These are phyloP conservation scores for Thielaviopsis punctulata DNA, from an alignment of 2,329 filamentous ascomycete species.

Conservation along the genomic window DNA sequence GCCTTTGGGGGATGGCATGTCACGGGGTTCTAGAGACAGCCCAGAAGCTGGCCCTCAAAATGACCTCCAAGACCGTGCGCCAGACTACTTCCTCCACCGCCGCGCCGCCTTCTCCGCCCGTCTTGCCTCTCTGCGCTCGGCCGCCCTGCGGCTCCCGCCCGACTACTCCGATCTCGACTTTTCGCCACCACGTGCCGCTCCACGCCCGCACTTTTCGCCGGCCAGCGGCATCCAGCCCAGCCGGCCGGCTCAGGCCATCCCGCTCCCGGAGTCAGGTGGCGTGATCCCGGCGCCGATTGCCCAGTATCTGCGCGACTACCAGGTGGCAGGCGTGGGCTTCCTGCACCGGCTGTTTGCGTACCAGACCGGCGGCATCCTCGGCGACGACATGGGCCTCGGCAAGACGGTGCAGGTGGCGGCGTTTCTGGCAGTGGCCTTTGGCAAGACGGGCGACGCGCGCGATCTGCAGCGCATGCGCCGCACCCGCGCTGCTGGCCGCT, in stretches of 20 bases:
- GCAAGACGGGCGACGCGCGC: slow-evolving; percentile 78
- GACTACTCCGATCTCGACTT: slow-evolving; percentile 61
- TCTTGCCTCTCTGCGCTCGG: slow-evolving; percentile 41
- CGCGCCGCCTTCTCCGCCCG: slow-evolving; percentile 49
- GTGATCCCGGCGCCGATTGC: slow-evolving; percentile 77
- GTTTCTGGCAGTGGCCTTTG: slow-evolving; percentile 80
- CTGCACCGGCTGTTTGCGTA: slow-evolving; percentile 80
- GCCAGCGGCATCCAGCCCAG: slow-evolving; percentile 42
- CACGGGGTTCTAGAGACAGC: too few relatives aligned
- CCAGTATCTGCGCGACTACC: slow-evolving; percentile 83
- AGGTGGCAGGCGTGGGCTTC: slow-evolving; percentile 70
- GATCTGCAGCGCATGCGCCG: slow-evolving; percentile 80
- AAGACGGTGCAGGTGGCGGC: slow-evolving; percentile 95
- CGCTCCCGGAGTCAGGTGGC: slow-evolving; percentile 57
- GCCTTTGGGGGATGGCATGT: too few relatives aligned
- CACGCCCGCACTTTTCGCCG: slow-evolving; percentile 51
- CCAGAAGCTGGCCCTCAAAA: too few relatives aligned
- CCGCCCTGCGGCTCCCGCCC: slow-evolving; percentile 61
- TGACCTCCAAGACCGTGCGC: slow-evolving; percentile 25
- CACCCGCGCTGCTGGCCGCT: slow-evolving; percentile 36
- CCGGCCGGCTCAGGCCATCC: slow-evolving; percentile 56
- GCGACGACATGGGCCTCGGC: slow-evolving; percentile 93
- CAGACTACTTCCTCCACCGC: slow-evolving; percentile 56
- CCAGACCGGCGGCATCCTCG: slow-evolving; percentile 77
- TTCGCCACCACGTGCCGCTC: slow-evolving; percentile 44